A percentile compares a stretch with the other conserved stretches of the same genome.
These are phyloP conservation scores for Cryptomeria japonica DNA, from an alignment of 75 land plant genomes.

Conservation along the genomic window DNA sequence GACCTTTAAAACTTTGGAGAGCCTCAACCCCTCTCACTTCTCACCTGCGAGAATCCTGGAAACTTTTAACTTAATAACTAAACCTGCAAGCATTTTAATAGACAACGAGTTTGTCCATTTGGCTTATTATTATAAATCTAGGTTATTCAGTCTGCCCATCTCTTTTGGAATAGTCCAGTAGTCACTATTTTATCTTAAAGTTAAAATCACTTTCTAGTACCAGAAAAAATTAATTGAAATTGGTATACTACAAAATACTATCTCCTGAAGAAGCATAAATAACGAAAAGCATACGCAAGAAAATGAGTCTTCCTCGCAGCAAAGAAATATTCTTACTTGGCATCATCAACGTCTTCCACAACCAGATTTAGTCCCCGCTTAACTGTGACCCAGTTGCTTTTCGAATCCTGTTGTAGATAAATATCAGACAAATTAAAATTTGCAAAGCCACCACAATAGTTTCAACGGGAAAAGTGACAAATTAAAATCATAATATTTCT, in stretches of 20 bases:
- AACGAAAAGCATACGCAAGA: background rate
- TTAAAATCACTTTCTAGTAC: background rate
- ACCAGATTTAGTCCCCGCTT: slow-evolving; percentile 73
- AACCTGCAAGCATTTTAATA: background rate
- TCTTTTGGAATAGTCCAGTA: background rate
- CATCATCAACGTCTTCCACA: slow-evolving; percentile 78
- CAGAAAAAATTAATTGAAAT: background rate
- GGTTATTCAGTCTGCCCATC: background rate
- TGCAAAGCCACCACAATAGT: background rate
- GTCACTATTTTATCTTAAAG: background rate
- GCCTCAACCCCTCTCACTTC: background rate
- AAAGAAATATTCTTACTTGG: slow-evolving; percentile 54
- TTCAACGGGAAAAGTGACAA: background rate
- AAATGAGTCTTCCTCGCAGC: background rate
- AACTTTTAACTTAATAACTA: background rate
- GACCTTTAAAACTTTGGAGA: background rate
- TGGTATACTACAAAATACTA: background rate
- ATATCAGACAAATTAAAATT: background rate
- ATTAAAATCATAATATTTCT: background rate
- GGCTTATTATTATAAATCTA: background rate
- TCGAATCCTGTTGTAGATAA: slow-evolving; percentile 64
- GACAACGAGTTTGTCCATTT: background rate
- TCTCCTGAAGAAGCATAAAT: background rate
- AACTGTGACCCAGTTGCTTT: slow-evolving; percentile 75
- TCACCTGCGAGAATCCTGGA: background rate